A percentile compares a stretch with the other conserved stretches of the same genome.
These are phyloP conservation scores for Pichia sp. DNA, from an alignment of 1,139 yeast species.

Conservation along the genomic window DNA sequence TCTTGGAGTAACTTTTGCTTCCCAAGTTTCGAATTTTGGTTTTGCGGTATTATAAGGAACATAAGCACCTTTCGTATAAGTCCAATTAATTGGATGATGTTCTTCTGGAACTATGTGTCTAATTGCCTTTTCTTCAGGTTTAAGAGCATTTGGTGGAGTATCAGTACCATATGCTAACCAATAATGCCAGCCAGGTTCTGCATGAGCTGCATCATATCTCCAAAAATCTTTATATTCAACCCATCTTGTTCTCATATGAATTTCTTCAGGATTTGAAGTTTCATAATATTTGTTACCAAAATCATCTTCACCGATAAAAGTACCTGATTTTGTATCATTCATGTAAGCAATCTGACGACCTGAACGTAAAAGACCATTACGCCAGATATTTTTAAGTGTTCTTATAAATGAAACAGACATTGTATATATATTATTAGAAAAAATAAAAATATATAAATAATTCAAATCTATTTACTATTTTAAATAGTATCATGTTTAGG, in stretches of 20 bases:
- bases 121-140: conserved; percentile 46
- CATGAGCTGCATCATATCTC: conserved; percentile 66
- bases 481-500: too few relatives aligned
- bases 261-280: conserved; percentile 67
- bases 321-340: conserved; percentile 75
- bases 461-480: too few relatives aligned
- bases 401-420: conserved; percentile 60
- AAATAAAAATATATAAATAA: too few relatives aligned
- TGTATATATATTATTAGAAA: neutral
- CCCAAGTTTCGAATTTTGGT: conserved; percentile 67
- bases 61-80: conserved; percentile 68
- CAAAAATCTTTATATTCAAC: conserved; percentile 63
- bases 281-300: conserved; percentile 78
- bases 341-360: conserved; percentile 66
- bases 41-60: conserved; percentile 80
- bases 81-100: conserved; percentile 46
- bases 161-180: conserved; percentile 89
- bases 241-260: conserved; percentile 88
- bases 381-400: conserved; percentile 56
- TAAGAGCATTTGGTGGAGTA: conserved; percentile 59
- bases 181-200: conserved; percentile 90
- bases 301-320: conserved; percentile 40
- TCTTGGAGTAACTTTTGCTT: conserved; percentile 52
- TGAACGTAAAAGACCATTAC: conserved; percentile 62
- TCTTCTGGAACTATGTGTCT: conserved; percentile 36